A percentile compares a stretch with the other conserved stretches of the same genome.
Conservation (phyloP, 768 basidiomycete genomes). For the Lentinula lateritia region DNA sequence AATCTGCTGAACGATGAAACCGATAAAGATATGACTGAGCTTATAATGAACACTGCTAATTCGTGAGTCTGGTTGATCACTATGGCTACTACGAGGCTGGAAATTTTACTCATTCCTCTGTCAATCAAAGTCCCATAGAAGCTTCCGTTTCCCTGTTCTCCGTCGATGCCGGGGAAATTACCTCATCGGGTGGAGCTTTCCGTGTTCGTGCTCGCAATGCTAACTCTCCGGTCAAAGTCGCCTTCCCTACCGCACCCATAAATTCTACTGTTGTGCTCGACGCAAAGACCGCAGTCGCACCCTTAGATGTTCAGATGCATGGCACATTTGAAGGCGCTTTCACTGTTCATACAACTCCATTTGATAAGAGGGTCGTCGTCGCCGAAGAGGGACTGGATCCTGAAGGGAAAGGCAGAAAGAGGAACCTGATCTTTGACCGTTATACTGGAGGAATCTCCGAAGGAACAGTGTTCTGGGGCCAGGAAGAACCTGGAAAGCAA, state of each 20-base stretch:
- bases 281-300: conserved; percentile 19
- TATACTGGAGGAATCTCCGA: neutral
- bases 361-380: neutral
- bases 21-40: conserved; percentile 2
- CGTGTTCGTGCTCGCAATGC: conserved; percentile 16
- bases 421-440: neutral
- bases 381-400: neutral
- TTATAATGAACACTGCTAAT: conserved; percentile 19
- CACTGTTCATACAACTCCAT: conserved; percentile 11
- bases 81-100: neutral
- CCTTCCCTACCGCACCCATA: conserved; percentile 18
- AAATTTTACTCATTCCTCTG: neutral
- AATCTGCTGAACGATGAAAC: conserved; percentile 15
- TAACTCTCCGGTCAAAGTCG: conserved; percentile 17
- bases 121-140: conserved; percentile 5
- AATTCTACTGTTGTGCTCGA: conserved; percentile 18
- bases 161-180: neutral
- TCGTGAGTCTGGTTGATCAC: conserved; percentile 10
- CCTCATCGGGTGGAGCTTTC: conserved; percentile 21
- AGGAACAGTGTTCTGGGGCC: conserved; percentile 1
- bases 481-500: neutral
- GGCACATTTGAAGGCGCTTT: conserved; percentile 26
- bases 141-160: neutral
- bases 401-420: conserved; percentile 3
- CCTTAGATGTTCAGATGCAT: conserved; percentile 19